These are phyloP conservation scores for Vachellia pachyceras DNA, from an alignment of 306 rosid species.

Conservation along the genomic window DNA sequence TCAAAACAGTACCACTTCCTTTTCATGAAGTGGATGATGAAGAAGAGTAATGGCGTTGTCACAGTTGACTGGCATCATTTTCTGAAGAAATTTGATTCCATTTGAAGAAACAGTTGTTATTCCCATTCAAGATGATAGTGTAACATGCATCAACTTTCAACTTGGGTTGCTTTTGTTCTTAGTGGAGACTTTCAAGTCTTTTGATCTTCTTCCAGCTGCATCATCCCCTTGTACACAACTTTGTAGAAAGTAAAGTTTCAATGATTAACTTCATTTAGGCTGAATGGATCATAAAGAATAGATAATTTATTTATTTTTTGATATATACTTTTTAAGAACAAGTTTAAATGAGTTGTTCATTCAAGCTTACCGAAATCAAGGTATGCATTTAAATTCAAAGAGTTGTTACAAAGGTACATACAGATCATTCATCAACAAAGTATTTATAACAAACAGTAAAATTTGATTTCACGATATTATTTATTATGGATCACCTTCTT, in stretches of 20 bases:
- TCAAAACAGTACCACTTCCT: conserved; percentile 91
- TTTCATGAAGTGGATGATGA: conserved; percentile 97
- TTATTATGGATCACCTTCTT: too few relatives aligned
- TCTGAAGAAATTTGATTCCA: conserved; percentile 35
- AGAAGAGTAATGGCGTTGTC: conserved; percentile 54
- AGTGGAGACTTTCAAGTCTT: neutral
- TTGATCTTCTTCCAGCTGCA: conserved; percentile 27
- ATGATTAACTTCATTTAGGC: neutral
- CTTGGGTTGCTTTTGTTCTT: conserved; percentile 44
- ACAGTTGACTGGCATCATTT: conserved; percentile 49
- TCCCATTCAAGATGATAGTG: conserved; percentile 62
- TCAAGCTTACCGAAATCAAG: too few relatives aligned
- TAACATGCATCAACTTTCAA: conserved; percentile 54
- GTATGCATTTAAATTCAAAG: too few relatives aligned
- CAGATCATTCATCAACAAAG: too few relatives aligned
- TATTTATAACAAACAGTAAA: too few relatives aligned
- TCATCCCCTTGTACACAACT: conserved; percentile 60
- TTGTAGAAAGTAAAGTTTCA: conserved; percentile 40
- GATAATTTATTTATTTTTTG: neutral
- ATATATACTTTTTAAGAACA: neutral
- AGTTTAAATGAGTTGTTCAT: too few relatives aligned
- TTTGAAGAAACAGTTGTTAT: conserved; percentile 41
- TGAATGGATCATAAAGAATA: neutral
- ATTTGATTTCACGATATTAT: too few relatives aligned
- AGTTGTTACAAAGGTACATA: too few relatives aligned